Base-by-base conservation (phyloP, 106 monocot species). In the Dioscorea dumetorum region DNA sequence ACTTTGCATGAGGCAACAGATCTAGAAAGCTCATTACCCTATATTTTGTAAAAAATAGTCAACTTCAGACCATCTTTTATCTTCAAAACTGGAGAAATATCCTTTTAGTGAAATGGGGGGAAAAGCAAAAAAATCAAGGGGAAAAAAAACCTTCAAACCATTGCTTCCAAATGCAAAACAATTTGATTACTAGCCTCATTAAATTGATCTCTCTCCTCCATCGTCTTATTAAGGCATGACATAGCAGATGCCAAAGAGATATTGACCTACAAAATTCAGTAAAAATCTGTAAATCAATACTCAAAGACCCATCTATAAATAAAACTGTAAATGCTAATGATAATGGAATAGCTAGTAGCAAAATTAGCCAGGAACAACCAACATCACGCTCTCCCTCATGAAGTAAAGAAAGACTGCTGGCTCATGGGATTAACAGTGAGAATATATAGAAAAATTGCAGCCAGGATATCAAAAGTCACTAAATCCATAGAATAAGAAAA, bases 131-230 rank as follows among this genome's bases (percentile, higher is more conserved):
- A n/a, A n/a, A n/a, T n/a, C n/a, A n/a, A n/a, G n/a, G 6, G 6
- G 6, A 41, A 21, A 50, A 22, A 20, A 35, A n/a, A 53, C n/a
- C 5, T 62, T 19, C 41, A 62, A 34, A 95, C 95, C 91, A 91
- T 95, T 61, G 88, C 64, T 76, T 95, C 91, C 54, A 95, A 79
- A 60, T 91, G 95, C 56, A 84, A 33, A 15, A 95, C 81, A 73
- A 95, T 79, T 72, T 91, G 78, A 67, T 86, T 84, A 76, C 86
- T 95, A 78, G 91, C 95, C 82, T 95, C 88, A 74, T 91, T 86
- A 72, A 95, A 95, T 63, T 91, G 88, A 66, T 95, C 95, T 57
- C 88, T 83, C 72, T 95, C 95, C 74, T 95, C 95, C 74, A 83
- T 95, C 10, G 84, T 91, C 83, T 95, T 95, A 48, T 88, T 88